phyloP scores from a whole-genome alignment of 73 alveolate species.

The Tetrahymena borealis region DNA sequence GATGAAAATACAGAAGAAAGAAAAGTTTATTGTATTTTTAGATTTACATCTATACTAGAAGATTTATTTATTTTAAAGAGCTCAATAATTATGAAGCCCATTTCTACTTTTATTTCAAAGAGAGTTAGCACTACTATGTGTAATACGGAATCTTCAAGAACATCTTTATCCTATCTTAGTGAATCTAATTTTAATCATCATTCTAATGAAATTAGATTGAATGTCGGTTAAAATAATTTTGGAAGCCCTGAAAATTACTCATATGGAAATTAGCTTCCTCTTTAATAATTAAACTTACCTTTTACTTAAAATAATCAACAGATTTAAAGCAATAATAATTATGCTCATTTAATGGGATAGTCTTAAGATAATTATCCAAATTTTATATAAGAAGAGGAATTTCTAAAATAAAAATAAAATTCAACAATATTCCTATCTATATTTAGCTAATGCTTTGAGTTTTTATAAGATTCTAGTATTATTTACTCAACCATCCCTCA shows the following conservation, averaged over 20 bases:
- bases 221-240: not conserved
- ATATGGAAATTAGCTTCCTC: too few species aligned
- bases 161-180: not conserved
- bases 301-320: not conserved
- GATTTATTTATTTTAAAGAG: not conserved
- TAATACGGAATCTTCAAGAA: not conserved
- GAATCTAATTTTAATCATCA: not conserved
- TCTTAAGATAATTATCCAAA: too few species aligned
- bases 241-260: not conserved
- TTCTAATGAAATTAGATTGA: not conserved
- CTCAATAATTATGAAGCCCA: not conserved
- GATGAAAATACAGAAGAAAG: not conserved
- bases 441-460: not conserved
- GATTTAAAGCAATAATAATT: not conserved
- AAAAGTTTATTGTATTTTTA: not conserved
- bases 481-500: not conserved
- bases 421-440: not conserved
- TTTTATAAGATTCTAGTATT: not conserved
- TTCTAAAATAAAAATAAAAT: not conserved
- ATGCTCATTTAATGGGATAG: too few species aligned
- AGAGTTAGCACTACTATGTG: not conserved
- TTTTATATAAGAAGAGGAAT: too few species aligned
- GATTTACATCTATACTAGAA: not conserved
- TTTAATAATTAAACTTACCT: not conserved
- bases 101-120: not conserved